Evolutionary conservation across 441 rosid genomes (phyloP).

Genomic region (Arabidopsis lyrata): DNA sequence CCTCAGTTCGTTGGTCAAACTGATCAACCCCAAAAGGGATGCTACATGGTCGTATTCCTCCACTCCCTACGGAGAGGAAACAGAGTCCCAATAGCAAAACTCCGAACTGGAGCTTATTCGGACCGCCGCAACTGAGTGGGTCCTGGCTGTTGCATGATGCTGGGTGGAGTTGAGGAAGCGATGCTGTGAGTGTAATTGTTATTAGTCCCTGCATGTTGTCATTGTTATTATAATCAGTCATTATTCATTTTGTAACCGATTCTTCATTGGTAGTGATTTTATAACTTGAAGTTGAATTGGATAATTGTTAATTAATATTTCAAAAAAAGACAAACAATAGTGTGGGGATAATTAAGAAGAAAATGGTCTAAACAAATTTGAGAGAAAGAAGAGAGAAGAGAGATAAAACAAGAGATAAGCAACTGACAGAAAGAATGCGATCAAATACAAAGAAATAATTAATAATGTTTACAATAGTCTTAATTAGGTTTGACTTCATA

Average conservation of each 20-base stretch:
- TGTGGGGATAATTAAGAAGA: no score
- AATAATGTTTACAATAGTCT: conserved; percentile 2
- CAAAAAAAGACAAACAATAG: not conserved
- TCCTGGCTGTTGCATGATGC: conserved; percentile 49
- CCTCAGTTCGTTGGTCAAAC: conserved; percentile 79
- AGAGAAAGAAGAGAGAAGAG: no score
- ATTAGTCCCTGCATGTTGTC: conserved; percentile 65
- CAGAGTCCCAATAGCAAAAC: conserved; percentile 67
- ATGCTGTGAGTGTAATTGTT: conserved; percentile 73
- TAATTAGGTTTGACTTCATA: conserved; percentile 31
- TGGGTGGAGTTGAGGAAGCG: conserved; percentile 75
- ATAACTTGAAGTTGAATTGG: not conserved
- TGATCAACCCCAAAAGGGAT: conserved; percentile 96
- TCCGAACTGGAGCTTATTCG: conserved; percentile 61
- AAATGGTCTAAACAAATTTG: no score
- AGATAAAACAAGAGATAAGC: no score
- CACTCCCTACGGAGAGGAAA: conserved; percentile 78
- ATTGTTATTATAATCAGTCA: not conserved
- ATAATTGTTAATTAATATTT: conserved; percentile 2
- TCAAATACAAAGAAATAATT: not conserved
- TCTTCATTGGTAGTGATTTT: conserved; percentile 7
- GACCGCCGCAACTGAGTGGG: conserved; percentile 48
- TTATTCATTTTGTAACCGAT: not conserved
- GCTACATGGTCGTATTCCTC: conserved; percentile 96
- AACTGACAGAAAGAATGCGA: no score